Percentiles rank a stretch among this genome's conserved stretches.
These are phyloP conservation scores for Datisca glomerata DNA, from an alignment of 306 rosid species.

Conservation along the genomic window DNA sequence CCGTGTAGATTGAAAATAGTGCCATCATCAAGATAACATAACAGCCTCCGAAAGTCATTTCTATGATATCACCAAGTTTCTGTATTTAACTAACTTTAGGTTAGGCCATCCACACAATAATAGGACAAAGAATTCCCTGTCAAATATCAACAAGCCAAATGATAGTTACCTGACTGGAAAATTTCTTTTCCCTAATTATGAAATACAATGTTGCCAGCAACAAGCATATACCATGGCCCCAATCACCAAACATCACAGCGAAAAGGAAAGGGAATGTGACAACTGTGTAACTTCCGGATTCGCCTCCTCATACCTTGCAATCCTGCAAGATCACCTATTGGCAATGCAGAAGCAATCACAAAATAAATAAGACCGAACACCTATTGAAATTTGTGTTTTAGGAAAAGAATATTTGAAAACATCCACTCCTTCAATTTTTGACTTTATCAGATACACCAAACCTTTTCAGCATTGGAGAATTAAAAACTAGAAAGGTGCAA, in stretches of 20 bases:
- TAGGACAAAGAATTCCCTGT: constrained; percentile 6
- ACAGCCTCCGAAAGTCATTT: constrained; percentile 79
- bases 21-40: constrained; percentile 72
- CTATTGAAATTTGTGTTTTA: too few relatives aligned
- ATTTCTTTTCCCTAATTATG: constrained; percentile 45
- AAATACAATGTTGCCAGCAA: constrained; percentile 56
- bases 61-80: constrained; percentile 80
- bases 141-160: constrained; percentile 9
- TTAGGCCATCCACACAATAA: constrained; percentile 14
- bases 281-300: constrained; percentile 71
- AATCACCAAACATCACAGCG: constrained; percentile 83
- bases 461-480: too few relatives aligned
- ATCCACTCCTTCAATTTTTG: too few relatives aligned
- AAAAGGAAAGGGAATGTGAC: constrained; percentile 80
- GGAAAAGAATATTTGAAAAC: too few relatives aligned
- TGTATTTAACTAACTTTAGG: constrained; percentile 32
- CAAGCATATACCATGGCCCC: constrained; percentile 87
- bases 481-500: too few relatives aligned
- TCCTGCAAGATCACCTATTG: constrained; percentile 21
- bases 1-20: constrained; percentile 75
- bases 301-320: constrained; percentile 72
- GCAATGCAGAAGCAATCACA: constrained; percentile 2
- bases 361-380: not conserved
- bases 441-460: too few relatives aligned
- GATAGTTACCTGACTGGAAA: constrained; percentile 50